Base-by-base conservation (phyloP, 73 alveolate genomes). In the Paramecium tetraurelia region DNA sequence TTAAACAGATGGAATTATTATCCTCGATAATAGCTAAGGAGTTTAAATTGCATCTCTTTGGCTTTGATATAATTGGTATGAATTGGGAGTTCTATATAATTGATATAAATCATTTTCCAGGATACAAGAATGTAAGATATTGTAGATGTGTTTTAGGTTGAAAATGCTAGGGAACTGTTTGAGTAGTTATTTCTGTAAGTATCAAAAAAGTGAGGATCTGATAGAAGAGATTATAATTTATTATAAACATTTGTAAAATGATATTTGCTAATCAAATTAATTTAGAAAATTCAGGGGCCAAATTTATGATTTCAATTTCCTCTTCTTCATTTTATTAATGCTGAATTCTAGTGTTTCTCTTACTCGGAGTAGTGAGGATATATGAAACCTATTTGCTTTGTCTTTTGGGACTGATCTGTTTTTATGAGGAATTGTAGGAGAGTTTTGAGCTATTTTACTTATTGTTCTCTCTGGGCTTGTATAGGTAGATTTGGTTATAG, bases 51-150 rank as follows among this genome's bases (percentile, higher is more conserved):
- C 70, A 80, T 22, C 44, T 80, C 3, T 80, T 80, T 46, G 90
- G 90, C 3, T 80, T 80, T 80, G 90, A 80, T 80, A 41, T 80
- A 1, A 80, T 80, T 80, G 90, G 90, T 0, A 46, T 38, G 46
- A 22, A 31, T 48, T 21, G 57, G 29, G 38, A 80, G 27, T 80
- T 18, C 29, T 46, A 80, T 24, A 43, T 80, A 0, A 80, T 80
- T 24, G 90, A 80, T 11, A 80, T 80, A 2, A 80, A 80, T 20
- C 90, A 80, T 80, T 80, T 80, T 80, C 90, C 90, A 80, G 90
- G 90, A 48, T 80, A 80, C 24, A 80, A 80, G 22, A 80, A 80
- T 80, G 90, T 80, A 72, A 9, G 12, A 35, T 3, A 10, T 33
- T 72, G 5, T 0, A 27, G 2, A 14, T 4, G 3, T 68, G 24